Base-by-base conservation (phyloP, 176 grass and related monocot genomes). In the Juncus inflexus region DNA sequence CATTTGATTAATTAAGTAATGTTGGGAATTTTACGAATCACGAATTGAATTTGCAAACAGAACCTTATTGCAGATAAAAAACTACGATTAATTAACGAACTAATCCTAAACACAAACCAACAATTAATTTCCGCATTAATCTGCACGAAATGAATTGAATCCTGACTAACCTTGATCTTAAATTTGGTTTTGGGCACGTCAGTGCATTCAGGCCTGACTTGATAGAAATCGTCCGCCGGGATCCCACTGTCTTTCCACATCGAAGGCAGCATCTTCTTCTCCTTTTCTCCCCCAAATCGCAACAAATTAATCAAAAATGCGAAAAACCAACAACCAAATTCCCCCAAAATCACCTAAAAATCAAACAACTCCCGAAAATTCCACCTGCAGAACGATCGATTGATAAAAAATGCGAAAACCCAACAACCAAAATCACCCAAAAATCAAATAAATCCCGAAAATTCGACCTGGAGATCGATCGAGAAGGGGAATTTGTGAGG, bases 131-230 rank as follows among this genome's bases (percentile, higher is more conserved):
- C 19, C 19, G 19, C 37, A 47, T 54, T 53, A 51, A 4, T 35
- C 12, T 2, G 12, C 14, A 60, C 8, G 14, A 7, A 40, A 11
- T 4, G 14, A 64, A 75, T 81, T 0, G 64, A 73, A 28, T 28
- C 19, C 19, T 28, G 19, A 28, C 19, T 28, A n/a, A 99, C 95
- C 95, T 88, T 99, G 59, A 99, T 99, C 76, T 99, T 99, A 74
- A 99, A 99, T 64, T 94, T 99, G 80, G 82, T 99, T 81, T 92
- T 92, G 19, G 95, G 95, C 11, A 89, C 80, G 71, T 92, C 89
- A 14, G 66, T 84, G 78, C 85, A 90, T 60, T 94, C 95, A 7
- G 95, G 75, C 7, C 89, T 82, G 40, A 89, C 73, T 73, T 85
- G 82, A 67, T 99, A 99, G 72, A 84, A 99, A 9, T 89, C 87